Base-by-base conservation (phyloP, 2,329 filamentous ascomycete species). In the Epichloe sibirici region DNA sequence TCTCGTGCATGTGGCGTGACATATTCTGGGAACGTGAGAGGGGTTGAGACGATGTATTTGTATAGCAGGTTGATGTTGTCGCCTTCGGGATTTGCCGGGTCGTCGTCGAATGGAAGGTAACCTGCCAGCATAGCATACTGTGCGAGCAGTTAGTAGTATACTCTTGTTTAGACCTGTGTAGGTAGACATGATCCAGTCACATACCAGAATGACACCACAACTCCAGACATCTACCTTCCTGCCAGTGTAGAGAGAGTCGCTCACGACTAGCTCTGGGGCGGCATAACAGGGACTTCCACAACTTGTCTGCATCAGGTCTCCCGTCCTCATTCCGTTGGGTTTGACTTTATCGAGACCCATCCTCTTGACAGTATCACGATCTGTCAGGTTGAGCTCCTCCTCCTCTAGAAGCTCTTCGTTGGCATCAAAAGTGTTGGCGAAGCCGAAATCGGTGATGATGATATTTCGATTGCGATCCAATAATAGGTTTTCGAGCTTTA, bases 211-310 rank as follows among this genome's bases (percentile, higher is more conserved):
- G 40, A 98, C 93, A 71, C 93, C 93, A 66, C 93, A 98, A 69
- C 93, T 97, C 93, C 93, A 98, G 38, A 98, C 93, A 65, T 98
- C 93, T 28, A 98, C 93, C 70, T 98, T 98, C 50, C 91, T 83
- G 46, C 93, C 93, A 2, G 93, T 98, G 70, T 98, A 98, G 7
- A 98, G 74, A 15, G 90, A 95, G 69, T 98, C 93, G 66, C 90
- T 97, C 56, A 98, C 93, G 13, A 98, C 93, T 51, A 98, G 76
- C 71, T 98, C 93, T 4, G 93, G 93, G 13, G 93, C 93, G 48
- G 93, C 93, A 69, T 98, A 98, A 65, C 93, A 98, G 7, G 93
- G 93, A 69, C 91, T 97, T 58, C 93, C 93, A 67, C 93, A 98
- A 67, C 93, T 97, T 11, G 93, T 98, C 71, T 96, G 91, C 93